Conservation (phyloP, 2,329 filamentous ascomycete genomes). For the Penicillium hordei region DNA sequence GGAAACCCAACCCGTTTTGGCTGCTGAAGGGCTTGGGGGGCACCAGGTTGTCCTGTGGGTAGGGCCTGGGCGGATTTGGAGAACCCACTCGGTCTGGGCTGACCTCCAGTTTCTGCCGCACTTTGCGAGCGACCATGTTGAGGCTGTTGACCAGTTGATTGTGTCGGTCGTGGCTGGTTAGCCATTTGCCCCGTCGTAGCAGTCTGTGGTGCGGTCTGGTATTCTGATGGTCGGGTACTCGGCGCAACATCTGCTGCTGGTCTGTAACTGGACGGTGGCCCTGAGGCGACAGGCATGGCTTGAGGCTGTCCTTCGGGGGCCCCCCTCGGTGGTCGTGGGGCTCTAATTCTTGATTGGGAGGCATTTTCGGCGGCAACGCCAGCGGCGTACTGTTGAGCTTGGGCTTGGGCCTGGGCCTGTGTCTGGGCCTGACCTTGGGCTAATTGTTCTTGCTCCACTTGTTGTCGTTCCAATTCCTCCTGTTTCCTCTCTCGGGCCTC, state of each 20-base stretch:
- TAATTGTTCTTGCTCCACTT: conserved; percentile 39
- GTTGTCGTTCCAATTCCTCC: conserved; percentile 51
- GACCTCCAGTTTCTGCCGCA: conserved; percentile 18
- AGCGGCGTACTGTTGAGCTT: conserved; percentile 46
- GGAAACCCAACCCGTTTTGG: conserved; percentile 71
- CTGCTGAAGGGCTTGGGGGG: conserved; percentile 36
- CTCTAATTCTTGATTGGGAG: conserved; percentile 28
- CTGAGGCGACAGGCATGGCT: conserved; percentile 7
- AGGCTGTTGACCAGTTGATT: conserved; percentile 21
- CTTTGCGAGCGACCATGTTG: conserved; percentile 24
- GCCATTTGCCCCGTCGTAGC: conserved; percentile 8
- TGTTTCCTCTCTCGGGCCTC: conserved; percentile 60
- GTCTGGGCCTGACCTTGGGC: conserved; percentile 27
- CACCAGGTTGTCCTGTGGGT: conserved; percentile 25
- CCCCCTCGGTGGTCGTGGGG: conserved; percentile 15
- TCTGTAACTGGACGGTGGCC: conserved; percentile 14
- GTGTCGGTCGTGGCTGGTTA: conserved; percentile 18
- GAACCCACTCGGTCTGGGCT: conserved; percentile 20
- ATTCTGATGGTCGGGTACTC: conserved; percentile 19
- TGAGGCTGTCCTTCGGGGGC: conserved; percentile 12
- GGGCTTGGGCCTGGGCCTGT: conserved; percentile 28
- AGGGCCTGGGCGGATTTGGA: conserved; percentile 30
- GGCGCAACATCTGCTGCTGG: conserved; percentile 14
- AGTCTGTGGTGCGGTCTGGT: conserved; percentile 13
- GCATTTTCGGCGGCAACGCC: conserved; percentile 38